Base-by-base conservation (phyloP, 1,284 basidiomycete genomes). In the Sporisorium exsertum region DNA sequence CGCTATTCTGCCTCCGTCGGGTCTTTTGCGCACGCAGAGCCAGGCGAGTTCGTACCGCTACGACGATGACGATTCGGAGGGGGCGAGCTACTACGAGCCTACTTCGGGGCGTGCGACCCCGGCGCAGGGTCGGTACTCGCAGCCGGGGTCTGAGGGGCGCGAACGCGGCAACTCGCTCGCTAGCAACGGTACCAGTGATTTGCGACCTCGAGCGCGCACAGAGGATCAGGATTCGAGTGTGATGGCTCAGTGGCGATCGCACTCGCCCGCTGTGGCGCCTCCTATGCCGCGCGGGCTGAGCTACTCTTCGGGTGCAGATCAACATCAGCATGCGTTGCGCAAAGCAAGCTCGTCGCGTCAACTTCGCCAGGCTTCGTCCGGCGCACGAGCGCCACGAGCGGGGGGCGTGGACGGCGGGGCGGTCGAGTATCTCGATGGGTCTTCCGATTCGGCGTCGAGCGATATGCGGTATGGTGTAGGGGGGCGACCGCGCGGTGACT, bases 191-290 rank as follows among this genome's bases (percentile, higher is more conserved):
- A 63, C 54, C 16, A 43, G 50, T 24, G 80, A 80, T 27, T 29
- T 60, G 6, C 52, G 72, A 2, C 81, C 81, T 2, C 58, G 81
- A 9, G 81, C 81, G 2, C 51, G 75, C 52, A 82, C 81, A 12
- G 81, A 81, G 62, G 81, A 82, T 53, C 81, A 82, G 37, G 79
- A 82, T 29, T 75, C 72, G 4, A 56, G 58, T 20, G 61, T 77
- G n/a, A 76, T 83, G 73, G 58, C 73, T 8, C 81, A 83, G 56
- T 83, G 81, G 81, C 42, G 80, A n/a, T 73, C 74, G 22, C 62
- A 80, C 47, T 81, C 80, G 32, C 81, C 81, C 5, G 74, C 72
- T 10, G 62, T 78, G 22, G 62, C 75, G 13, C 79, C 79, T 13
- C 68, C 72, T 33, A 58, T 81, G 50, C 80, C 73, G 2, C 67